Percentiles rank a stretch among this genome's conserved stretches.
Conservation (phyloP, 106 monocot genomes). For the Acanthochlamys bracteata region DNA sequence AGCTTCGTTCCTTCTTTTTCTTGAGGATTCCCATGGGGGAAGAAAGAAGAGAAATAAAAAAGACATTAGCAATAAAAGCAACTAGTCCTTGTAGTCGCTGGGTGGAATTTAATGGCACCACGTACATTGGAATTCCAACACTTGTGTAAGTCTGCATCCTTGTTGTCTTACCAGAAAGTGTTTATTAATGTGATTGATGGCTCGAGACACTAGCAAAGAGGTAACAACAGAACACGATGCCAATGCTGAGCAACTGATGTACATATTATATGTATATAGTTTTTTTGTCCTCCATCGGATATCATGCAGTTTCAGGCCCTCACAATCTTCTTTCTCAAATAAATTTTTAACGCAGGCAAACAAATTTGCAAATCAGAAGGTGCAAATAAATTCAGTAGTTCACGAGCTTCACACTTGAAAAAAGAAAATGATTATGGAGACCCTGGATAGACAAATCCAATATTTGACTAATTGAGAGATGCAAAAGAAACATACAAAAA, state of each 20-base stretch:
- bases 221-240: not conserved
- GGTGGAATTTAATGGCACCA: not conserved
- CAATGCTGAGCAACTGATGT: not conserved
- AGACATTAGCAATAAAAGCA: not conserved
- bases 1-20: not conserved
- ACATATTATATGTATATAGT: too few species aligned
- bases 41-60: not conserved
- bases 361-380: too few species aligned
- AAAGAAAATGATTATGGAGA: too few species aligned
- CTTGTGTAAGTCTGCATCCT: not conserved
- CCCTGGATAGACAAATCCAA: too few species aligned
- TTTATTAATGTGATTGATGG: conserved; percentile 1
- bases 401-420: too few species aligned
- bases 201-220: not conserved
- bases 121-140: not conserved
- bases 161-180: not conserved
- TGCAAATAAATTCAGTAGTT: too few species aligned
- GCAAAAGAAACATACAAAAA: too few species aligned
- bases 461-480: too few species aligned
- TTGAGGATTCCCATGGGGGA: not conserved
- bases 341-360: too few species aligned
- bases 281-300: too few species aligned
- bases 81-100: not conserved
- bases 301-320: too few species aligned
- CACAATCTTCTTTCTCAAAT: too few species aligned